A percentile compares a stretch with the other conserved stretches of the same genome.
Conservation (phyloP, 208 protist species). For the Crithidia mellificae region DNA sequence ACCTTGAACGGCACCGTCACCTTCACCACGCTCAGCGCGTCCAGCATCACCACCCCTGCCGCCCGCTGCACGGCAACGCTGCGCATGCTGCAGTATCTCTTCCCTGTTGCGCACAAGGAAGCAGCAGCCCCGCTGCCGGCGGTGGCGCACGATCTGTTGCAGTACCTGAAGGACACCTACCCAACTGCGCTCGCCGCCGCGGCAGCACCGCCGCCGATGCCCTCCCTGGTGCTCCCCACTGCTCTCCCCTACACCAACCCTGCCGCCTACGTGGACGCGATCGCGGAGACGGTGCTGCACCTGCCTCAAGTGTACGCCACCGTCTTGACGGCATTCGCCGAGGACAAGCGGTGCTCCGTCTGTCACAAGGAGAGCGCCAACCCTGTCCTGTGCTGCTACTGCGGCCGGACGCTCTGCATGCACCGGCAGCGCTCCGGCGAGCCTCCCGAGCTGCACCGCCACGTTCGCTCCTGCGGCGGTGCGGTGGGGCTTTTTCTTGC, state of each 20-base stretch:
- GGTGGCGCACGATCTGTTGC: slow-evolving; percentile 13
- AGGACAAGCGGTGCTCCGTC: slow-evolving; percentile 20
- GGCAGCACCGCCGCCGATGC: neutral
- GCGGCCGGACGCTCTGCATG: slow-evolving; percentile 50
- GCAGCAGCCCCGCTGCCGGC: neutral
- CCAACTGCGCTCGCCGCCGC: neutral
- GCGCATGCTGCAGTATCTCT: slow-evolving; percentile 67
- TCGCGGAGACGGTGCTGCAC: slow-evolving; percentile 55
- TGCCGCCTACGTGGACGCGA: slow-evolving; percentile 31
- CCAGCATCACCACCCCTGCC: slow-evolving; percentile 28
- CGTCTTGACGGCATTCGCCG: slow-evolving; percentile 38
- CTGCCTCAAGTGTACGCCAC: slow-evolving; percentile 40
- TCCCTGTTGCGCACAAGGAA: slow-evolving; percentile 20
- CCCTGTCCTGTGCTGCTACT: slow-evolving; percentile 64
- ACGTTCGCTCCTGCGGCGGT: slow-evolving; percentile 52
- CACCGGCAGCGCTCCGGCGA: slow-evolving; percentile 3
- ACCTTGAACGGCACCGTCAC: slow-evolving; percentile 20
- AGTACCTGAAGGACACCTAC: neutral
- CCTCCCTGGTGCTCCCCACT: neutral
- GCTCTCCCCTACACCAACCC: slow-evolving; percentile 20
- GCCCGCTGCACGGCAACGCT: slow-evolving; percentile 37
- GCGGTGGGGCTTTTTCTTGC: slow-evolving; percentile 64
- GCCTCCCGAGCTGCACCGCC: slow-evolving; percentile 52
- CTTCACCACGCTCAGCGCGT: slow-evolving; percentile 27
- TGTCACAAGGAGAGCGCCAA: slow-evolving; percentile 33